Base-by-base conservation (phyloP, 352 stramenopile genomes). In the Pythium brassicae region DNA sequence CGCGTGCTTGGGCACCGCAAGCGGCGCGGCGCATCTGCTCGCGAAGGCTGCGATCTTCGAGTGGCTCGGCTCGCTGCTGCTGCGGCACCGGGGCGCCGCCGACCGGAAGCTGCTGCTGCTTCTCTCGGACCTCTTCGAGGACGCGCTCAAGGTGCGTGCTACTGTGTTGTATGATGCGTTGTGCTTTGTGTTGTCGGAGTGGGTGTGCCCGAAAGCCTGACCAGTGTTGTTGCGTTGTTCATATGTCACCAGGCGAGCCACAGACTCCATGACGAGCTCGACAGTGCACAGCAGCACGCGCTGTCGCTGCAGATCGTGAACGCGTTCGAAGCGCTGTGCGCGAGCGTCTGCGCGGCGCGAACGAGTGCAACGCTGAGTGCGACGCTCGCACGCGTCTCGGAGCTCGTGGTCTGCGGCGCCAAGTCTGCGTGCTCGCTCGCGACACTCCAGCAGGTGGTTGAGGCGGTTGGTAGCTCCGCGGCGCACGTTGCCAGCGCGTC, bases 1-100 rank as follows among this genome's bases (percentile, higher is more conserved):
- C 5, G 56, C 66, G 20, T 68, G 76, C 14, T 64, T 92, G 20
- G 56, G 67, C 25, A 92, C 83, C 4, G 57, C 65, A 4, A 63
- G 67, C 5, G 83, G 83, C 35, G 63, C 68, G 2, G 54, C 69
- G 14, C 78, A 86, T 47, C 54, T 93, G 32, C 55, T 95, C 39
- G 75, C 67, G 6, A 95, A 93, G 45, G 70, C 70, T 26, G 69
- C 66, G 5, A 57, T 92, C 37, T 44, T 94, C 39, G 73, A 84
- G 55, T 94, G 84, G 84, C 26, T 91, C 19, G 53, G 66, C 0
- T 46, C 54, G 9, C 66, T 86, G 29, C 71, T 85, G 39, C 57
- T 78, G 32, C 57, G 55, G 8, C 53, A 53, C 27, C 56, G 53
- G 20, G n/a, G 8, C 29, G 32, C 45, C 20, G 20, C 45, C 20